These are phyloP conservation scores for Tuber melanosporum DNA, from an alignment of 495 filamentous ascomycete species.

Conservation along the genomic window DNA sequence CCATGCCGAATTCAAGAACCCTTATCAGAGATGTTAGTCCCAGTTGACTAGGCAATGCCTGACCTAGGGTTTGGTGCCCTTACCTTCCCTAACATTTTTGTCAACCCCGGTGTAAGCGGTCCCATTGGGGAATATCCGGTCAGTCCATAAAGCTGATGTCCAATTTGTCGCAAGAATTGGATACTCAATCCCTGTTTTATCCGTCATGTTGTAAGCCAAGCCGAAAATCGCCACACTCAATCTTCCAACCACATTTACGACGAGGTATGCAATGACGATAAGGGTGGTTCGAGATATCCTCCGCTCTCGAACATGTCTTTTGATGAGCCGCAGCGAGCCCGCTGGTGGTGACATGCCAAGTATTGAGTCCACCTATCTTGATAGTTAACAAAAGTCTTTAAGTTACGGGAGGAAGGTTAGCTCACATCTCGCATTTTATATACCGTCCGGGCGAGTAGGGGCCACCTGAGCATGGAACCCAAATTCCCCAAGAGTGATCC, in stretches of 20 bases:
- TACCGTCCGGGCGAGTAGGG: background rate
- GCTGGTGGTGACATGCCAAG: background rate
- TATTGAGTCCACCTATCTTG: background rate
- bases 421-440: background rate
- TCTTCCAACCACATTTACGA: background rate
- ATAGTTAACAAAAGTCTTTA: background rate
- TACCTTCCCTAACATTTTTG: background rate
- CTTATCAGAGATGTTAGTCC: background rate
- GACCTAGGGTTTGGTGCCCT: background rate
- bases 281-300: background rate
- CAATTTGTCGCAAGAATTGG: background rate
- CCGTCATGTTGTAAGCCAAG: background rate
- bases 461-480: background rate
- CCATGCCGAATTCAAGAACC: background rate
- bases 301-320: background rate
- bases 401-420: background rate
- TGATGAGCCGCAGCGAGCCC: background rate
- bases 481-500: background rate
- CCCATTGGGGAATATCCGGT: background rate
- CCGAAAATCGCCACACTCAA: background rate
- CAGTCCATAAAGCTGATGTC: background rate
- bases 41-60: no score
- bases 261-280: background rate
- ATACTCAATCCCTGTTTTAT: background rate
- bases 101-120: accelerated